phyloP scores from a whole-genome alignment of 805 yeast species.

The Limtongozyma cylindracea region DNA sequence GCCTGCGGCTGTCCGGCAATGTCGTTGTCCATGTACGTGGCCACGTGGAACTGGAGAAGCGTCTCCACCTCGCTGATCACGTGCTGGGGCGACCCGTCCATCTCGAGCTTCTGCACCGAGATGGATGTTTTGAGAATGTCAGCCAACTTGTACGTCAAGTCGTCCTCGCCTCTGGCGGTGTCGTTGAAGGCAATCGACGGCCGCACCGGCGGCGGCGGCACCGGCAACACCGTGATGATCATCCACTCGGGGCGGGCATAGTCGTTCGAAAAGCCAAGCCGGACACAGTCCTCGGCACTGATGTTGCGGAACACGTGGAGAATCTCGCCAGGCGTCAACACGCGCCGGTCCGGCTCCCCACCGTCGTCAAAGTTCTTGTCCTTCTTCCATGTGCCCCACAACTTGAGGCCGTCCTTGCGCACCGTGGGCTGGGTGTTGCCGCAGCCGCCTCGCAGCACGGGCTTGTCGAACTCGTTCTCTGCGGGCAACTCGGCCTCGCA shows the following conservation, averaged over 20 bases:
- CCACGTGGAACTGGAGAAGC: slow-evolving; percentile 88
- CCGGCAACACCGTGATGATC: slow-evolving; percentile 91
- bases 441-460: slow-evolving; percentile 73
- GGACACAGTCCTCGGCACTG: slow-evolving; percentile 54
- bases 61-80: slow-evolving; percentile 93
- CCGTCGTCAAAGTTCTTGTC: slow-evolving; percentile 62
- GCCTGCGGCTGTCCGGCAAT: slow-evolving; percentile 99
- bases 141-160: slow-evolving; percentile 88
- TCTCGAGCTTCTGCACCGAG: slow-evolving; percentile 89
- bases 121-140: slow-evolving; percentile 93
- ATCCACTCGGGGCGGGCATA: slow-evolving; percentile 99
- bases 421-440: slow-evolving; percentile 92
- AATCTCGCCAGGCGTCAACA: slow-evolving; percentile 72
- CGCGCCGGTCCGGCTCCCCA: slow-evolving; percentile 79
- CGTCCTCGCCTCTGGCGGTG: slow-evolving; percentile 97
- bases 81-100: slow-evolving; percentile 98
- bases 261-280: slow-evolving; percentile 80
- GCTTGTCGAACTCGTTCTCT: slow-evolving; percentile 36
- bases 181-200: slow-evolving; percentile 97
- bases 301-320: slow-evolving; percentile 83
- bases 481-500: slow-evolving; percentile 82
- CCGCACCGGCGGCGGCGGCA: slow-evolving; percentile 98
- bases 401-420: slow-evolving; percentile 85
- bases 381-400: slow-evolving; percentile 97
- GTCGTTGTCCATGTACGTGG: slow-evolving; percentile 98